Evolutionary conservation across 371 early-diverging fungal genomes (phyloP).

Genomic region (Mortierella sp.): DNA sequence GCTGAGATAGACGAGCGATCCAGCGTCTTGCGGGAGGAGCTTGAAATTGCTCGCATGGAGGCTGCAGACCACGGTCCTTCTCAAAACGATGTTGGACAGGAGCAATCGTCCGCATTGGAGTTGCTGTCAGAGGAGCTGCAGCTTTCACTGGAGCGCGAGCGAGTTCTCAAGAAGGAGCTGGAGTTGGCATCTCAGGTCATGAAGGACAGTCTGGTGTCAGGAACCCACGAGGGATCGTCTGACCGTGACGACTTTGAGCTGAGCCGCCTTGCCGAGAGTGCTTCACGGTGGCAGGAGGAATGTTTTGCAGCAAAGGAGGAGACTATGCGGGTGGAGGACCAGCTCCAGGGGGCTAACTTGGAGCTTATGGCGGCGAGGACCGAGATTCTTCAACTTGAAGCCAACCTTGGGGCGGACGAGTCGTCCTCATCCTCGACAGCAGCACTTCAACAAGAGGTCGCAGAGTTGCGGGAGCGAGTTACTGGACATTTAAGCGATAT

Average conservation of each 20-base stretch:
- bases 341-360: conserved; percentile 27
- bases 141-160: conserved; percentile 9
- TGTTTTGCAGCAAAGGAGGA: conserved; percentile 41
- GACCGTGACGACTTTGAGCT: conserved; percentile 12
- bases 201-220: not conserved
- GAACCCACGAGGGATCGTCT: not conserved
- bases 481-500: conserved; percentile 1
- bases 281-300: conserved; percentile 38
- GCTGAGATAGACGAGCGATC: not conserved
- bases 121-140: conserved; percentile 16
- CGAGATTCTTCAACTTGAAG: conserved; percentile 26
- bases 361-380: conserved; percentile 35
- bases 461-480: not conserved
- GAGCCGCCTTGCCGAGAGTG: conserved; percentile 12
- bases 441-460: conserved; percentile 7
- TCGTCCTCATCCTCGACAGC: not conserved
- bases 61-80: not conserved
- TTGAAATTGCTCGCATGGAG: not conserved
- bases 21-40: not conserved
- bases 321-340: conserved; percentile 29
- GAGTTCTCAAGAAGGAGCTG: conserved; percentile 18
- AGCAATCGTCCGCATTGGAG: not conserved
- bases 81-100: not conserved
- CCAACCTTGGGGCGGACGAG: not conserved
- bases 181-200: conserved; percentile 14